These are phyloP conservation scores for Euphorbia peplus DNA, from an alignment of 345 rosid genomes.

Conservation along the genomic window DNA sequence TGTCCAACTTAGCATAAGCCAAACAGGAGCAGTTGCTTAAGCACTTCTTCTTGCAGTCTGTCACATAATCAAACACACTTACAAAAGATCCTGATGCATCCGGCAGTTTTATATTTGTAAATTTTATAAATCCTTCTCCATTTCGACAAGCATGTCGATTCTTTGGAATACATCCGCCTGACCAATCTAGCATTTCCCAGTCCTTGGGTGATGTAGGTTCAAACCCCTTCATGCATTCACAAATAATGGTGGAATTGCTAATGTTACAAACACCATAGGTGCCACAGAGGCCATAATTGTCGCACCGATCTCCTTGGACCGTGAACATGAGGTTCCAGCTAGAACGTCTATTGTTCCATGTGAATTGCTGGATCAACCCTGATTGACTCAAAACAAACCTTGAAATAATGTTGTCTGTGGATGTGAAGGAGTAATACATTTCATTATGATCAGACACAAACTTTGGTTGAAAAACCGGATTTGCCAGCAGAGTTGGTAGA, in stretches of 20 bases:
- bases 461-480: conserved; percentile 15
- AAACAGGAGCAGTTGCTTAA: conserved; percentile 8
- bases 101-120: conserved; percentile 5
- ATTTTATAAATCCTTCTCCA: conserved; percentile 12
- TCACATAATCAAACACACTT: background rate
- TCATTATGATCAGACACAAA: conserved; percentile 23
- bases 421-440: conserved; percentile 20
- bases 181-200: conserved; percentile 12
- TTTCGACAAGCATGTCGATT: conserved; percentile 4
- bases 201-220: background rate
- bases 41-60: conserved; percentile 5
- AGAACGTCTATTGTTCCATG: conserved; percentile 15
- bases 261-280: conserved; percentile 3
- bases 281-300: conserved; percentile 18
- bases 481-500: conserved; percentile 15
- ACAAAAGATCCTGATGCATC: conserved; percentile 12
- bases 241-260: background rate
- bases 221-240: conserved; percentile 11
- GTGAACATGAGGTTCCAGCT: conserved; percentile 11
- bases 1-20: conserved; percentile 9
- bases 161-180: conserved; percentile 11
- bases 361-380: conserved; percentile 22
- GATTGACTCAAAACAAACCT: conserved; percentile 22
- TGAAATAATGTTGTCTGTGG: background rate
- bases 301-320: conserved; percentile 4